Evolutionary conservation across 2,329 filamentous ascomycete species (phyloP).

Genomic region (Neofusicoccum parvum): DNA sequence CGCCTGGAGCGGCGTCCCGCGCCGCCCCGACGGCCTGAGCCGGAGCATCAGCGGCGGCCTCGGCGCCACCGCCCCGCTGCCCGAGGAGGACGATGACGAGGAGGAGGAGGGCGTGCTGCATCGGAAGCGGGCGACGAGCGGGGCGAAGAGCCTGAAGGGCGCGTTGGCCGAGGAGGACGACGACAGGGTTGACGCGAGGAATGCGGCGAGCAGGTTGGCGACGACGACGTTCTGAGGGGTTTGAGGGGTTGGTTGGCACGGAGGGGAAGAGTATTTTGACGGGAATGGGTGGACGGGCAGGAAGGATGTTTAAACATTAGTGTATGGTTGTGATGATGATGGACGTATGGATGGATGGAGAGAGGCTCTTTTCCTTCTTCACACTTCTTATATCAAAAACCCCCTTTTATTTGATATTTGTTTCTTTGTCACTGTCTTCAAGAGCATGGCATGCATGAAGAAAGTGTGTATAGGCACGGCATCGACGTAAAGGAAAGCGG

Average conservation of each 20-base stretch:
- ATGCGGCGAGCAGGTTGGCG: slow-evolving; percentile 90
- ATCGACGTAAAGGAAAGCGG: too few species aligned
- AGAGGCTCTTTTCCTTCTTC: neutral
- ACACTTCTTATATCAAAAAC: neutral
- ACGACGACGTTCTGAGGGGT: slow-evolving; percentile 79
- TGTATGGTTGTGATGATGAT: neutral
- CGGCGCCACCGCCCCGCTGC: slow-evolving; percentile 60
- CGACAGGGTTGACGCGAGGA: slow-evolving; percentile 91
- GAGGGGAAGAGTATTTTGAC: neutral
- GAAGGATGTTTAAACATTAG: too few species aligned
- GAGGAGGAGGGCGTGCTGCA: slow-evolving; percentile 45
- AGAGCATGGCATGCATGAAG: too few species aligned
- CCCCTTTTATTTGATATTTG: neutral
- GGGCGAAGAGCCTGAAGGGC: slow-evolving; percentile 40
- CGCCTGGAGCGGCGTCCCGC: slow-evolving; percentile 92
- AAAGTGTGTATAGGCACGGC: too few species aligned
- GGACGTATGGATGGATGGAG: neutral
- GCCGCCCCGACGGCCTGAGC: slow-evolving; percentile 73
- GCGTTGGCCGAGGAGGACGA: slow-evolving; percentile 79
- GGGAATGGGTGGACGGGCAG: neutral
- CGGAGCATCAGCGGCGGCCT: slow-evolving; percentile 68
- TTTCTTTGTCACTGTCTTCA: neutral
- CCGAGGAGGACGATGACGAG: slow-evolving; percentile 59
- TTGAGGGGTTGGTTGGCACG: neutral
- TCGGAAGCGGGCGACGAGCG: slow-evolving; percentile 52